Conservation (phyloP, 768 basidiomycete genomes). For the Guyanaporus albipodus region DNA sequence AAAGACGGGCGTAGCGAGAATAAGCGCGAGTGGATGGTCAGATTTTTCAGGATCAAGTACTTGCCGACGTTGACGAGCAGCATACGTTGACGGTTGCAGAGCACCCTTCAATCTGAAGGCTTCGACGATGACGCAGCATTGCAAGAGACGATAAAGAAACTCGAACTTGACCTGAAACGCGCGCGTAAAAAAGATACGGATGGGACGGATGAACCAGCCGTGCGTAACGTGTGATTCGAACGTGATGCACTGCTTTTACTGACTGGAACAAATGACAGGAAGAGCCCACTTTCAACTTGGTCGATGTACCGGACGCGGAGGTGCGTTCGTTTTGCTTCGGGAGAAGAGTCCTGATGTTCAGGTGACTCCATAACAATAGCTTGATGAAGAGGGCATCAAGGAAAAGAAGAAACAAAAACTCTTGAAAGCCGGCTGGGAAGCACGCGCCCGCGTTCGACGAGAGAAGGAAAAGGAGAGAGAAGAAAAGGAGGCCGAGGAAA, state of each 20-base stretch:
- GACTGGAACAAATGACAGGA: conserved; percentile 42
- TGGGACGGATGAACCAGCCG: conserved; percentile 60
- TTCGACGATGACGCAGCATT: conserved; percentile 76
- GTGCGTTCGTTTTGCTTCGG: conserved; percentile 35
- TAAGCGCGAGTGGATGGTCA: conserved; percentile 74
- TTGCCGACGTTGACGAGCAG: neutral
- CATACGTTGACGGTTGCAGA: conserved; percentile 33
- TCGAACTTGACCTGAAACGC: conserved; percentile 73
- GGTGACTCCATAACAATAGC: conserved; percentile 35
- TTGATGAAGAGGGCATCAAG: conserved; percentile 87
- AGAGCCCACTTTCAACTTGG: conserved; percentile 83
- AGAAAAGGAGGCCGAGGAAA: conserved; percentile 56
- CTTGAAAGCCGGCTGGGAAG: conserved; percentile 91
- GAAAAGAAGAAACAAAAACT: conserved; percentile 94
- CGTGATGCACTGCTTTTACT: neutral
- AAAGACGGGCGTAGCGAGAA: conserved; percentile 56
- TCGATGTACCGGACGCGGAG: conserved; percentile 89
- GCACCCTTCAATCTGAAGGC: conserved; percentile 60
- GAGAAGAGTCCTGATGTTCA: neutral
- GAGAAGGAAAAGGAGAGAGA: conserved; percentile 87
- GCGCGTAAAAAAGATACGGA: conserved; percentile 78
- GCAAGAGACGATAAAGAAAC: conserved; percentile 80
- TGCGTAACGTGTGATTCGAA: conserved; percentile 21
- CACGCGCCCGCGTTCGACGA: conserved; percentile 73
- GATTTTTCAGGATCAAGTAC: conserved; percentile 14